These are phyloP conservation scores for Trichophyton simii DNA, from an alignment of 2,329 filamentous ascomycete species.

Conservation along the genomic window DNA sequence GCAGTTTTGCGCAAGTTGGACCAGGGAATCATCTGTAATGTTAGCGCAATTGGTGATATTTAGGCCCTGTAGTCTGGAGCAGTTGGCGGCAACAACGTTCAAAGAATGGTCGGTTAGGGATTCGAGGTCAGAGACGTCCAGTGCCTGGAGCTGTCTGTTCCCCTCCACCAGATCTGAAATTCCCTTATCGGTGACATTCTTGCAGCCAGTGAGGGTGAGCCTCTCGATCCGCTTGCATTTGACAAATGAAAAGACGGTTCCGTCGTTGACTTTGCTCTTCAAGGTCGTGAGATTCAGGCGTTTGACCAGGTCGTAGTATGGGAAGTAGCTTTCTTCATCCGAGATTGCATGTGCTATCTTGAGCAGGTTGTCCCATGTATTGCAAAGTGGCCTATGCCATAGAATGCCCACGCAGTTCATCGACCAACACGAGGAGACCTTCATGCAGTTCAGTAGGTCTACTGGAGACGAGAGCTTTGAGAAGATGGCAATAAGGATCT, in stretches of 20 bases:
- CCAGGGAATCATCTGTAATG: slow-evolving; percentile 76
- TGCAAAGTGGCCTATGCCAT: slow-evolving; percentile 89
- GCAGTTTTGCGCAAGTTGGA: slow-evolving; percentile 68
- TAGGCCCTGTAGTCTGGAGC: slow-evolving; percentile 72
- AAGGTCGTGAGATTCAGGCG: slow-evolving; percentile 79
- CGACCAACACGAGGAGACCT: slow-evolving; percentile 90
- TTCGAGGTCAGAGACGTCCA: slow-evolving; percentile 73
- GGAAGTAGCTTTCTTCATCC: slow-evolving; percentile 64
- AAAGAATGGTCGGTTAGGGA: slow-evolving; percentile 74
- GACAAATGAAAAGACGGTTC: slow-evolving; percentile 68
- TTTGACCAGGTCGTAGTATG: slow-evolving; percentile 82
- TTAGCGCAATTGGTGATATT: slow-evolving; percentile 80
- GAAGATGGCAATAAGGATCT: slow-evolving; percentile 90
- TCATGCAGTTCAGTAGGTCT: slow-evolving; percentile 78
- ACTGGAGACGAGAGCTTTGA: slow-evolving; percentile 61
- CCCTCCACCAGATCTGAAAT: slow-evolving; percentile 66
- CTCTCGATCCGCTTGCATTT: slow-evolving; percentile 86
- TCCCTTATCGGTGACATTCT: slow-evolving; percentile 68
- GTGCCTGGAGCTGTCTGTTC: slow-evolving; percentile 68
- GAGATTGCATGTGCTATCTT: slow-evolving; percentile 69
- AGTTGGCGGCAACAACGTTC: slow-evolving; percentile 64
- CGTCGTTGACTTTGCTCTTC: slow-evolving; percentile 67
- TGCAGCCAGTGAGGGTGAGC: slow-evolving; percentile 82
- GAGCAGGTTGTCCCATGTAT: slow-evolving; percentile 68
- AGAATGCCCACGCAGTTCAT: slow-evolving; percentile 82